Evolutionary conservation across 2,329 filamentous ascomycete species (phyloP), one percentile per base, ranked within the genome.

Genomic region (Pestalotiopsis sp.): DNA sequence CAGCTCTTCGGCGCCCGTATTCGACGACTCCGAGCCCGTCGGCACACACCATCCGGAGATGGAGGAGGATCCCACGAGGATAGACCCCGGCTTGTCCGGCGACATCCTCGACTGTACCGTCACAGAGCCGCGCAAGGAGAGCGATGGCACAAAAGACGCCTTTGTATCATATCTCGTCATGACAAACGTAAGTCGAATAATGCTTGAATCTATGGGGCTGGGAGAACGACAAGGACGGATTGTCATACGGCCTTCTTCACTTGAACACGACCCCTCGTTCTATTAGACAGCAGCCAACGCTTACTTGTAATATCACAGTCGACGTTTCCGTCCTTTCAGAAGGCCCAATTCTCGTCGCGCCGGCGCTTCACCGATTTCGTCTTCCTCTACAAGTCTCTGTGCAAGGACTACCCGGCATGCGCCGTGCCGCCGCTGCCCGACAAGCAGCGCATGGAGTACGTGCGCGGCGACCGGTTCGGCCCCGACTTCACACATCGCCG

Each of bases 381-480:
- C 74, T 99, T 97, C 80, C 90, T 99, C 71, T 98, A 93, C 84
- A 98, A 97, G 82, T 91, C 93, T 39, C 90, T 99, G 65, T 90
- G 87, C 71, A 91, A 91, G 78, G 95, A 98, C 79, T 98, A 94
- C 76, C 93, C 94, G 69, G 93, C 94, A 83, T 93, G 92, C 80
- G 96, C 96, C 62, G 93, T 99, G 3, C 96, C 96, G 38, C 96
- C 96, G 61, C 86, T 99, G 66, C 96, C 96, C 66, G 96, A 98
- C 82, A 99, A 98, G 86, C 95, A 98, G 85, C 97, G 97, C 82
- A 97, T 99, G 93, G 94, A 97, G 78, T 98, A 98, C 78, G 96
- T 98, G 65, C 93, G 95, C 45, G 96, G 96, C 74, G 95, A 98
- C 83, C 92, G 96, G 71, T 99, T 99, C 81, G 94, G 95, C 9